phyloP scores from a whole-genome alignment of 148 eudicot species.

The Arctostaphylos glauca region DNA sequence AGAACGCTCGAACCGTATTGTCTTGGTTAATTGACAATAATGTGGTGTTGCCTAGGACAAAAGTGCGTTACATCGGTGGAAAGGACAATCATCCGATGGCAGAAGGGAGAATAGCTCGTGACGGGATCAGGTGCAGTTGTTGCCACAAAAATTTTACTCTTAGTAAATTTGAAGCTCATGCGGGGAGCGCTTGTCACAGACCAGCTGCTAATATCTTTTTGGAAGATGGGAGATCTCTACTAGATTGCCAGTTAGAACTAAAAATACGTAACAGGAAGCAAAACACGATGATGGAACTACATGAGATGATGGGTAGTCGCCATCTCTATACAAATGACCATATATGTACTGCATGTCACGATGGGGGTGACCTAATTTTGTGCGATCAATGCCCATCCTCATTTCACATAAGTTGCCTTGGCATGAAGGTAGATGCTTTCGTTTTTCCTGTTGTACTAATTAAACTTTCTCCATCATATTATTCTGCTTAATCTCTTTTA shows the following conservation, averaged over 20 bases:
- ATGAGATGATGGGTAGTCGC: constrained; percentile 26
- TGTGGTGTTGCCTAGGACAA: constrained; percentile 55
- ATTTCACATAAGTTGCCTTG: constrained; percentile 72
- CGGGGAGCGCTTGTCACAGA: constrained; percentile 42
- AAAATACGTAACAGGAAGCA: constrained; percentile 20
- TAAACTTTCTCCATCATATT: background rate
- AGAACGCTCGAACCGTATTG: constrained; percentile 50
- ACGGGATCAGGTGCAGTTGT: constrained; percentile 82
- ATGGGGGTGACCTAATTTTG: constrained; percentile 72
- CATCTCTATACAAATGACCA: constrained; percentile 46
- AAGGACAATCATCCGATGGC: constrained; percentile 24
- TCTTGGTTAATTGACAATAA: constrained; percentile 82
- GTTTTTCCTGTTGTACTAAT: background rate
- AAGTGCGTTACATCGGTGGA: constrained; percentile 44
- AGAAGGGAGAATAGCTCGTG: constrained; percentile 59
- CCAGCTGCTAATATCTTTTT: constrained; percentile 75
- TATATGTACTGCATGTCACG: constrained; percentile 79
- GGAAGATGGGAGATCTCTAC: constrained; percentile 73
- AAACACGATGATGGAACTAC: constrained; percentile 23
- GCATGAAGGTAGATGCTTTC: constrained; percentile 50
- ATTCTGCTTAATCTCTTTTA: background rate
- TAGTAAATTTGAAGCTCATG: constrained; percentile 74
- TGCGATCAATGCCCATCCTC: constrained; percentile 94
- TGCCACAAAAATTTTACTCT: constrained; percentile 54
- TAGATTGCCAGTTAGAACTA: constrained; percentile 67